A percentile compares a stretch with the other conserved stretches of the same genome.
Conservation (phyloP, 176 grass and related monocot species). For the Triticum monococcum region DNA sequence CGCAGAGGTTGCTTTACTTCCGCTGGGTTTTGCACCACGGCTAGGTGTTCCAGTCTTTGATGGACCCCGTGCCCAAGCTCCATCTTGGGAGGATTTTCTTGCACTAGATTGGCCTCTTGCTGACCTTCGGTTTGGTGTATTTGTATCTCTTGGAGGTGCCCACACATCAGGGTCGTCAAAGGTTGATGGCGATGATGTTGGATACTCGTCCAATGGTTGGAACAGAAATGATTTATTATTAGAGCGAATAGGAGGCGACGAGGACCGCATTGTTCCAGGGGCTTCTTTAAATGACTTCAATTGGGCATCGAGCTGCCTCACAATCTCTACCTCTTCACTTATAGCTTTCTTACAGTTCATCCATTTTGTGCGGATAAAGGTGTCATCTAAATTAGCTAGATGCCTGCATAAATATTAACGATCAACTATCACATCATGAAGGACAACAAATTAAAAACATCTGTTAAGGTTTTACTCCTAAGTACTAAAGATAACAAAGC, state of each 20-base stretch:
- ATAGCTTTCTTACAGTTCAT: conserved; percentile 89
- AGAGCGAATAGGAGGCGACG: conserved; percentile 81
- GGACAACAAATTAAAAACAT: neutral
- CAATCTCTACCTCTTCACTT: conserved; percentile 74
- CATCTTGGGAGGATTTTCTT: conserved; percentile 80
- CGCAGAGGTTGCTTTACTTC: conserved; percentile 49
- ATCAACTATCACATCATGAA: conserved; percentile 25
- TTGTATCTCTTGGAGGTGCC: conserved; percentile 69
- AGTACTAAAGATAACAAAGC: neutral
- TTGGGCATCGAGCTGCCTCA: conserved; percentile 82
- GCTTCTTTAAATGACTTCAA: conserved; percentile 74
- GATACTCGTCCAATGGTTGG: conserved; percentile 91
- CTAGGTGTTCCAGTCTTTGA: conserved; percentile 60
- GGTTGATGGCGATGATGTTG: conserved; percentile 60
- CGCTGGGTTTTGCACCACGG: conserved; percentile 61
- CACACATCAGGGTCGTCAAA: conserved; percentile 94
- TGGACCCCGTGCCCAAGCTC: conserved; percentile 70
- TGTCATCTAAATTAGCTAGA: conserved; percentile 84
- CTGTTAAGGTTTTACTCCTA: neutral
- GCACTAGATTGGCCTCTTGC: conserved; percentile 50
- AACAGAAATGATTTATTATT: conserved; percentile 88
- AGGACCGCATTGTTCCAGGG: conserved; percentile 61
- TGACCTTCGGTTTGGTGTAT: conserved; percentile 57
- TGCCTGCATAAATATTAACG: conserved; percentile 46
- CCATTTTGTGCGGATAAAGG: conserved; percentile 67